Percentiles rank a stretch among this genome's conserved stretches.
These are phyloP conservation scores for Globisporangium recalcitrans DNA, from an alignment of 352 stramenopile species.

Conservation along the genomic window DNA sequence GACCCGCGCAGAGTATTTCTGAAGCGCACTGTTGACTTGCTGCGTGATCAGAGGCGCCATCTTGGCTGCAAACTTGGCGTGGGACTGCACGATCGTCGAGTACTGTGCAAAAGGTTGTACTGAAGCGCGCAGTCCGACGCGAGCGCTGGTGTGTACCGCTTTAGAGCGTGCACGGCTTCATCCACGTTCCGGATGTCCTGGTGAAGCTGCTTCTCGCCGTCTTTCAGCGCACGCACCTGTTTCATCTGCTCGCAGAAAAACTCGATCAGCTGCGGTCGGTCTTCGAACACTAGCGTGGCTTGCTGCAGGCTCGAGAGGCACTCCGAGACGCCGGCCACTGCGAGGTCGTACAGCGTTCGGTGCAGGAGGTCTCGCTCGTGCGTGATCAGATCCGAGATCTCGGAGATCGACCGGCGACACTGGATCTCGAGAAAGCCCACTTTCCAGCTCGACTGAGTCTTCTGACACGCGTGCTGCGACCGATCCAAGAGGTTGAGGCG, in stretches of 20 bases:
- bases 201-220: slow-evolving; percentile 49
- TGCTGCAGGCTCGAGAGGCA: slow-evolving; percentile 42
- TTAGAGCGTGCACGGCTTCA: slow-evolving; percentile 46
- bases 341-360: slow-evolving; percentile 31
- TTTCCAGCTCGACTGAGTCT: slow-evolving; percentile 63
- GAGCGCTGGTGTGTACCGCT: slow-evolving; percentile 33
- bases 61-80: slow-evolving; percentile 59
- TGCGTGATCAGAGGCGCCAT: slow-evolving; percentile 65
- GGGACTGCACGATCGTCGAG: slow-evolving; percentile 33
- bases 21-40: slow-evolving; percentile 50
- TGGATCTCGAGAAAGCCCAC: slow-evolving; percentile 75
- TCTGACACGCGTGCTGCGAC: slow-evolving; percentile 56
- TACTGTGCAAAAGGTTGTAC: slow-evolving; percentile 57
- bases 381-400: slow-evolving; percentile 56
- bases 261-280: slow-evolving; percentile 64
- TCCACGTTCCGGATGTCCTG: slow-evolving; percentile 72
- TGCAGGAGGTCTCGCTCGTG: slow-evolving; percentile 42
- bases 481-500: slow-evolving; percentile 37
- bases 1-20: slow-evolving; percentile 47
- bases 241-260: slow-evolving; percentile 71
- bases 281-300: slow-evolving; percentile 46
- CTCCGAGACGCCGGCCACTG: slow-evolving; percentile 28
- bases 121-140: slow-evolving; percentile 25
- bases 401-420: slow-evolving; percentile 49
- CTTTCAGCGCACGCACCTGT: slow-evolving; percentile 44